Percentiles rank a stretch among this genome's conserved stretches.
Conservation (phyloP, 1,139 yeast genomes). For the Hemisphaericaspora xylanilytica region DNA sequence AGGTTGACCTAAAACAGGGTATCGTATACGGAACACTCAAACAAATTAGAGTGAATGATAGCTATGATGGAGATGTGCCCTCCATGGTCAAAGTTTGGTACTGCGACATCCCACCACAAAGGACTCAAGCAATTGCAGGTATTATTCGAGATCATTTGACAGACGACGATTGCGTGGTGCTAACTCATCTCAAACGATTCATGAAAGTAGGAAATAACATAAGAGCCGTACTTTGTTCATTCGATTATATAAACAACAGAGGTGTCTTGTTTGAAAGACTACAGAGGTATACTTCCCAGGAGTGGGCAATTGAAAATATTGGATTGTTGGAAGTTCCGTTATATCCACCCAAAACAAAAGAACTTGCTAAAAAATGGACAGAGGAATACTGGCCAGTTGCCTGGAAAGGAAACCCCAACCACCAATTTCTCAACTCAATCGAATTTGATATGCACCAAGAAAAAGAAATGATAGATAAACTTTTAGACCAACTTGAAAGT, state of each 20-base stretch:
- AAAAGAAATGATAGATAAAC: constrained; percentile 30
- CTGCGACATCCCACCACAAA: constrained; percentile 31
- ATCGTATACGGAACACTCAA: constrained; percentile 47
- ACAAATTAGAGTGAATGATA: constrained; percentile 40
- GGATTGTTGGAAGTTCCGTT: constrained; percentile 30
- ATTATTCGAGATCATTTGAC: constrained; percentile 28
- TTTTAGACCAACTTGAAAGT: constrained; percentile 15
- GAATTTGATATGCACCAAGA: constrained; percentile 48
- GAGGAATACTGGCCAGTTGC: constrained; percentile 75
- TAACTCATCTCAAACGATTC: constrained; percentile 36
- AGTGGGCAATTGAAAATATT: constrained; percentile 13
- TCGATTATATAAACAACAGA: constrained; percentile 15
- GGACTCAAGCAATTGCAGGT: constrained; percentile 27
- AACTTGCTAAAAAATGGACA: constrained; percentile 64
- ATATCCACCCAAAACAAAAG: constrained; percentile 53
- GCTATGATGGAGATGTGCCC: constrained; percentile 21
- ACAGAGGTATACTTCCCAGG: constrained; percentile 13
- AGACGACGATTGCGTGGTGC: constrained; percentile 25
- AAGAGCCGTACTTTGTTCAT: constrained; percentile 30
- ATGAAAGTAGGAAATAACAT: constrained; percentile 20
- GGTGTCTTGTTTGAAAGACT: constrained; percentile 17
- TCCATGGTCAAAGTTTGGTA: constrained; percentile 57
- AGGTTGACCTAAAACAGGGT: constrained; percentile 48
- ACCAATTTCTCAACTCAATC: constrained; percentile 61
- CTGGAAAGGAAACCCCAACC: constrained; percentile 91